These are phyloP conservation scores for Akanthomyces lecanii DNA, from an alignment of 2,329 filamentous ascomycete species.

Conservation along the genomic window DNA sequence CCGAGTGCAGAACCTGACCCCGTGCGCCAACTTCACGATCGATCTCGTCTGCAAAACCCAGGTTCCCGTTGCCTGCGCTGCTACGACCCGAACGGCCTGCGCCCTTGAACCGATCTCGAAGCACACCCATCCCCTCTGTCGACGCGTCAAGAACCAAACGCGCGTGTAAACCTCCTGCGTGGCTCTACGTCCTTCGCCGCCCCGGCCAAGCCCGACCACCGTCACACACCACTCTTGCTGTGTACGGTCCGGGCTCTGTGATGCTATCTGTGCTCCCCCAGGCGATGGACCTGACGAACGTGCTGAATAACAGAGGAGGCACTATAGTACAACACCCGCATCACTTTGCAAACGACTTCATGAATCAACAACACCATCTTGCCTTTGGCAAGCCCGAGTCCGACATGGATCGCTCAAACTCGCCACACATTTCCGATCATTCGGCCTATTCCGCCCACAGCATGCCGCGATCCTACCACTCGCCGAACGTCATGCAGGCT, in stretches of 20 bases:
- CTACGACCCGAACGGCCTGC: background rate
- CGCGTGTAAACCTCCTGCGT: background rate
- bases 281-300: conserved; percentile 51
- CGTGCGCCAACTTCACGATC: conserved; percentile 11
- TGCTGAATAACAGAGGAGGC: conserved; percentile 47
- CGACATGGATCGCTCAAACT: conserved; percentile 50
- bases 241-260: conserved; percentile 22
- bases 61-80: background rate
- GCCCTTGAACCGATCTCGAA: background rate
- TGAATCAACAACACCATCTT: conserved; percentile 31
- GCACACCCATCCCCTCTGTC: background rate
- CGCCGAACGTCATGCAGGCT: conserved; percentile 49
- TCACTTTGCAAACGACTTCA: conserved; percentile 30
- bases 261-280: conserved; percentile 41
- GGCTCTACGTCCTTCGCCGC: background rate
- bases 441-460: conserved; percentile 51
- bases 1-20: conserved; percentile 7
- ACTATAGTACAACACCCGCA: conserved; percentile 28
- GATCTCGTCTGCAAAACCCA: conserved; percentile 3
- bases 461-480: conserved; percentile 48
- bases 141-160: background rate
- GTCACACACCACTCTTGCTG: conserved; percentile 15
- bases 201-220: background rate
- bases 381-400: conserved; percentile 34
- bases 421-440: conserved; percentile 57